Conservation (phyloP, 306 rosid genomes). For the Canavalia ensiformis region DNA sequence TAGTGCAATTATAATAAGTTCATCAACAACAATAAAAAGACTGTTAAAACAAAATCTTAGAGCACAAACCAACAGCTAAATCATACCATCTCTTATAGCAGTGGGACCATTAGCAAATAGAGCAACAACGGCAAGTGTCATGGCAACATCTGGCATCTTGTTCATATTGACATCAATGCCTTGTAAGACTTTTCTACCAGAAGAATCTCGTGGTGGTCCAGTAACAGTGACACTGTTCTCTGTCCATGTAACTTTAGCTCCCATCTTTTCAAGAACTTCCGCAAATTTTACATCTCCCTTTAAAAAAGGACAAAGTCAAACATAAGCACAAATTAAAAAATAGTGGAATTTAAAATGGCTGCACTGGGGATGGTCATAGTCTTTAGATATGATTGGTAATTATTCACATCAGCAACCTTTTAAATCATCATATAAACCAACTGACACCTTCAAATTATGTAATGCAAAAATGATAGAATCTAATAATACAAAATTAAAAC, state of each 20-base stretch:
- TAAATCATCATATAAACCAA: not conserved
- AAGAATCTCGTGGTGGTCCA: slow-evolving; percentile 80
- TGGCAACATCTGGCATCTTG: slow-evolving; percentile 99
- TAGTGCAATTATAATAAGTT: slow-evolving; percentile 24
- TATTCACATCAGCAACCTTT: not conserved
- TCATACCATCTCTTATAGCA: slow-evolving; percentile 89
- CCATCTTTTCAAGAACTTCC: slow-evolving; percentile 98
- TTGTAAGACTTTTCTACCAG: slow-evolving; percentile 68
- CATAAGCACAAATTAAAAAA: slow-evolving; percentile 1
- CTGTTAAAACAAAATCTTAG: not conserved
- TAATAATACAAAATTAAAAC: not conserved
- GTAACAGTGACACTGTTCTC: slow-evolving; percentile 90
- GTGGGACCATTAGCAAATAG: slow-evolving; percentile 92
- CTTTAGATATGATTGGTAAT: not conserved
- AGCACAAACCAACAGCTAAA: slow-evolving; percentile 32
- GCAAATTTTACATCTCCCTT: slow-evolving; percentile 99
- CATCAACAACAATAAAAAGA: not conserved
- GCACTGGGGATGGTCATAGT: not conserved
- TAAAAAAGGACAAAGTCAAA: slow-evolving; percentile 36
- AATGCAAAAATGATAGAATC: slow-evolving; percentile 11
- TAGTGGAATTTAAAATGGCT: slow-evolving; percentile 22
- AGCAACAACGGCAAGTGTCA: slow-evolving; percentile 99
- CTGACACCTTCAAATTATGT: not conserved
- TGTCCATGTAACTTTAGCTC: slow-evolving; percentile 95
- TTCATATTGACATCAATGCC: slow-evolving; percentile 96